Evolutionary conservation across 2,329 filamentous ascomycete species (phyloP).

Genomic region (Fusarium beomiforme): DNA sequence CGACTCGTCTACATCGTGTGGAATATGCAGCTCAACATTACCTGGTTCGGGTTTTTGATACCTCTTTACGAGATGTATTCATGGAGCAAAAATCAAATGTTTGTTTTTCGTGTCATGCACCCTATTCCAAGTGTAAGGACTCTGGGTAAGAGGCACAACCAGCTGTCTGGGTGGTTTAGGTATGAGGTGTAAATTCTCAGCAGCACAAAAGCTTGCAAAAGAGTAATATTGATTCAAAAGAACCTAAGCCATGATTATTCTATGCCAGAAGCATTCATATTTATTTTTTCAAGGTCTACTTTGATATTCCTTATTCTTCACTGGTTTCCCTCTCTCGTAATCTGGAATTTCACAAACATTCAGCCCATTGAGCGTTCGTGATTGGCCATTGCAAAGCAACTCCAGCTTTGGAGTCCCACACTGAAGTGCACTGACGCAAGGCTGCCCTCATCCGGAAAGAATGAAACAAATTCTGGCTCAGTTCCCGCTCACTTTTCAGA

Average conservation of each 20-base stretch:
- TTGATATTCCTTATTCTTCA: not conserved
- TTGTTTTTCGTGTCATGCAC: not conserved
- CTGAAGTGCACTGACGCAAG: conserved; percentile 27
- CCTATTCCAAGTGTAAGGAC: not conserved
- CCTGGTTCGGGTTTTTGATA: not conserved
- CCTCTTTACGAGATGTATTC: not conserved
- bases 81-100: conserved; percentile 31
- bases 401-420: not conserved
- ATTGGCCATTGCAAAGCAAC: not conserved
- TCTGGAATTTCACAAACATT: not conserved
- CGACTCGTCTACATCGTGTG: not conserved
- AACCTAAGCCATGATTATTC: too few species aligned
- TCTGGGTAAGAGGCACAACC: not conserved
- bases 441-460: conserved; percentile 27
- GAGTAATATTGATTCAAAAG: not conserved
- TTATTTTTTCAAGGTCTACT: not conserved
- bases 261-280: not conserved
- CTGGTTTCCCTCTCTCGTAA: not conserved
- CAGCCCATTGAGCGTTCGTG: not conserved
- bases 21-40: not conserved
- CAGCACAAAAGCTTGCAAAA: not conserved
- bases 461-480: not conserved
- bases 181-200: not conserved
- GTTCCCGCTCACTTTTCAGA: not conserved
- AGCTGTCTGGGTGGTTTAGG: not conserved